Evolutionary conservation across 768 basidiomycete species (phyloP).

Genomic region (Leccinum arenicola): DNA sequence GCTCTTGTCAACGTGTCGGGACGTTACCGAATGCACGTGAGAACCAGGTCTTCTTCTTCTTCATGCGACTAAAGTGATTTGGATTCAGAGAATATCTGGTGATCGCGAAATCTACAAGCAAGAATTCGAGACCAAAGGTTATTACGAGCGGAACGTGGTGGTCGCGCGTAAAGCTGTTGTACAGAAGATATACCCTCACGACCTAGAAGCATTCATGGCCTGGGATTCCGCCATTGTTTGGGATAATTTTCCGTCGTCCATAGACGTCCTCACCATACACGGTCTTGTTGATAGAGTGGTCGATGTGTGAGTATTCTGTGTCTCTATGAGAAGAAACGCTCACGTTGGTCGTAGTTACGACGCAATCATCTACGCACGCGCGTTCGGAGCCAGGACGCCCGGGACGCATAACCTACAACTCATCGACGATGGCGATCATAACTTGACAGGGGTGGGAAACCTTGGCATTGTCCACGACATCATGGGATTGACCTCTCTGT

Average conservation of each 20-base stretch:
- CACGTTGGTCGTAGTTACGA: slow-evolving; percentile 51
- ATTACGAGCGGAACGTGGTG: slow-evolving; percentile 56
- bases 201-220: slow-evolving; percentile 56
- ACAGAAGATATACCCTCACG: slow-evolving; percentile 53
- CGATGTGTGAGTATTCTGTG: slow-evolving; percentile 52
- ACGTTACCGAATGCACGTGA: slow-evolving; percentile 75
- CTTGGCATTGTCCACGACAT: background rate
- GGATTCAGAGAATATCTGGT: slow-evolving; percentile 29
- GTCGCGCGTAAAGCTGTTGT: slow-evolving; percentile 63
- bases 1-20: slow-evolving; percentile 74
- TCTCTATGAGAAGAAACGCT: background rate
- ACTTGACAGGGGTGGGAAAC: slow-evolving; percentile 56
- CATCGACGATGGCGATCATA: slow-evolving; percentile 77
- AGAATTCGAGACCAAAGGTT: slow-evolving; percentile 54
- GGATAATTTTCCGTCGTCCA: slow-evolving; percentile 58
- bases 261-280: slow-evolving; percentile 74
- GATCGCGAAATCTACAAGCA: slow-evolving; percentile 39
- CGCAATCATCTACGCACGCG: slow-evolving; percentile 64
- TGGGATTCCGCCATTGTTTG: slow-evolving; percentile 71
- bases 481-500: slow-evolving; percentile 2
- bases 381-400: slow-evolving; percentile 51
- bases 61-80: slow-evolving; percentile 3
- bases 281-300: slow-evolving; percentile 70
- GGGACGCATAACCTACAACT: slow-evolving; percentile 72
- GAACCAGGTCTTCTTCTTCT: slow-evolving; percentile 23